These are phyloP conservation scores for Erodium maritimum DNA, from an alignment of 345 rosid species.

Conservation along the genomic window DNA sequence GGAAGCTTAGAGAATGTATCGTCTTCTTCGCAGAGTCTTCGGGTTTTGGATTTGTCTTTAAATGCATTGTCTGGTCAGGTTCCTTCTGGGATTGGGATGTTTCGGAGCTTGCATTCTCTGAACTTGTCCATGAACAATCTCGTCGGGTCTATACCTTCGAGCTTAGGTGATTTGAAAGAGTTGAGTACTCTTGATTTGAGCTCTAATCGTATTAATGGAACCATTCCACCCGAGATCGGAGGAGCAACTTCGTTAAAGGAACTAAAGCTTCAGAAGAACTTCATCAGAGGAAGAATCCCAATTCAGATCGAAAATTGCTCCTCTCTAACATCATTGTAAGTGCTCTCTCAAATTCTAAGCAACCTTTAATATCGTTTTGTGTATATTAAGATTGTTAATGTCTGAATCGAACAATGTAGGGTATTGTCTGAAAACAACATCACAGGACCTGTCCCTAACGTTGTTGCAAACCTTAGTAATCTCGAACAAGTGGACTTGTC, in stretches of 20 bases:
- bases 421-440: slow-evolving; percentile 55
- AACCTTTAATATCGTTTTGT: not conserved
- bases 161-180: slow-evolving; percentile 41
- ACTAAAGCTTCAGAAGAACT: slow-evolving; percentile 52
- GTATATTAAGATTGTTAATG: not conserved
- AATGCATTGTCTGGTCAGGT: slow-evolving; percentile 60
- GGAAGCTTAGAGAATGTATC: slow-evolving; percentile 15
- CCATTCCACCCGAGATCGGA: slow-evolving; percentile 61
- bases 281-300: slow-evolving; percentile 61
- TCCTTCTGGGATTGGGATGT: slow-evolving; percentile 37
- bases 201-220: slow-evolving; percentile 52
- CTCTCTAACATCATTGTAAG: slow-evolving; percentile 56
- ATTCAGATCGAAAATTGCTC: slow-evolving; percentile 44
- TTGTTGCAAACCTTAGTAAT: slow-evolving; percentile 45
- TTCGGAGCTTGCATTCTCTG: slow-evolving; percentile 41
- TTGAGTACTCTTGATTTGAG: slow-evolving; percentile 54
- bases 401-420: slow-evolving; percentile 26
- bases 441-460: slow-evolving; percentile 56
- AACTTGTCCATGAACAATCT: slow-evolving; percentile 65
- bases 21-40: slow-evolving; percentile 30
- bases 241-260: slow-evolving; percentile 45
- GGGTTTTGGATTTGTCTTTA: slow-evolving; percentile 58
- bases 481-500: slow-evolving; percentile 69
- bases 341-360: slow-evolving; percentile 11
- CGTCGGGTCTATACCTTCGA: slow-evolving; percentile 46